Evolutionary conservation across 169 alveolate species (phyloP), one percentile per base, ranked within the genome.

Genomic region (Plasmodium vinckei): DNA sequence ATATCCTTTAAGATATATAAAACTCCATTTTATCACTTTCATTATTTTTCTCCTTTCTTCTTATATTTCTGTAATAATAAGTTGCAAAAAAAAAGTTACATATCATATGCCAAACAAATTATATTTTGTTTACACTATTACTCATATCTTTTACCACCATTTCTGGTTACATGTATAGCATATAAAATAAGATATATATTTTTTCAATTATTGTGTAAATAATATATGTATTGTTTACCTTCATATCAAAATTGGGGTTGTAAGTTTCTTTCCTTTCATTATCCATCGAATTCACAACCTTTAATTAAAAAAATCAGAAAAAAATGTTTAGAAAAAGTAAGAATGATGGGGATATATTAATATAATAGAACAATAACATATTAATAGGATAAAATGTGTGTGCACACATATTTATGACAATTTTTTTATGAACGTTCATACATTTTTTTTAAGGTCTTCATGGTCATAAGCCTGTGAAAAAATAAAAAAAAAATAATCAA

Each of bases 361-460:
- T 33, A 0, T 3, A 33, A 33, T 33, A 7, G 7, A 33, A 3
- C 42, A 33, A 33, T 33, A 33, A 33, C 42, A 33, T 33, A 5
- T 33, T 33, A 33, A 33, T 33, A 33, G 42, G 42, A 33, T 33
- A 5, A 33, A 33, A 33, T 33, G 7, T 0, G 7, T 33, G 42
- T 33, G 42, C 42, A 33, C 42, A 33, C 42, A 33, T 33, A 33
- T 33, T 33, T 33, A 27, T 27, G 42, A 33, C 42, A 33, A 33
- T 33, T 33, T 33, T 33, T 21, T 77, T 57, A 46, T 23, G 9
- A 65, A 42, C 51, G 25, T 51, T 54, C 65, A 4, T 65, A 63
- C 89, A 33, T 65, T 77, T 47, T 77, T 77, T 17, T 77, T 77
- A 64, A 77, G 33, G 60, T 77, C 89, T 65, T 77, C 89, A 51